A percentile compares a stretch with the other conserved stretches of the same genome.
These are phyloP conservation scores for Pneumocystis wakefieldiae DNA, from an alignment of 1,139 yeast genomes.

Conservation along the genomic window DNA sequence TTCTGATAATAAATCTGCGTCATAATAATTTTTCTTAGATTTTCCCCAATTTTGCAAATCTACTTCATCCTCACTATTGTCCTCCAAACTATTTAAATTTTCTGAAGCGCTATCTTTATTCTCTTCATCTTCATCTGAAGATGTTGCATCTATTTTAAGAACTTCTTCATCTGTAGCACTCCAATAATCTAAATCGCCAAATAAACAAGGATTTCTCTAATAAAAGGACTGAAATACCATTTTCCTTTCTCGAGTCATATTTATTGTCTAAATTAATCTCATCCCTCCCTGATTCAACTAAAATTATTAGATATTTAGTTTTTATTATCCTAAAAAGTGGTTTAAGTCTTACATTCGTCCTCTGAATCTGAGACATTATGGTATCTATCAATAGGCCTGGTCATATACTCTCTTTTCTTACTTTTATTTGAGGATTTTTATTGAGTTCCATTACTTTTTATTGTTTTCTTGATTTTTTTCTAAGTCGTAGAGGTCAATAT, in stretches of 20 bases:
- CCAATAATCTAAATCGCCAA: background rate
- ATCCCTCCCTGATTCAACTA: background rate
- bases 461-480: background rate
- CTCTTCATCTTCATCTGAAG: conserved; percentile 8
- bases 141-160: conserved; percentile 10
- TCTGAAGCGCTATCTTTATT: conserved; percentile 9
- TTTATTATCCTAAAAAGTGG: background rate
- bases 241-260: background rate
- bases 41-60: conserved; percentile 70
- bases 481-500: background rate
- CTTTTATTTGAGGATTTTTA: background rate
- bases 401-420: background rate
- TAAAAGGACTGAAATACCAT: background rate
- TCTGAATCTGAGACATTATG: background rate
- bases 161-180: conserved; percentile 18
- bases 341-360: background rate
- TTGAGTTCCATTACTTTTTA: background rate
- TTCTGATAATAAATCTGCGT: conserved; percentile 67
- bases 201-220: background rate
- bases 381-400: background rate
- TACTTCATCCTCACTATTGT: conserved; percentile 13
- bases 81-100: background rate
- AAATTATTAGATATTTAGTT: background rate
- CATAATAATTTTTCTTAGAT: conserved; percentile 56
- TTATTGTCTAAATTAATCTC: background rate